phyloP scores from a whole-genome alignment of 1,284 basidiomycete species.

The Cryptococcus amylolentus region DNA sequence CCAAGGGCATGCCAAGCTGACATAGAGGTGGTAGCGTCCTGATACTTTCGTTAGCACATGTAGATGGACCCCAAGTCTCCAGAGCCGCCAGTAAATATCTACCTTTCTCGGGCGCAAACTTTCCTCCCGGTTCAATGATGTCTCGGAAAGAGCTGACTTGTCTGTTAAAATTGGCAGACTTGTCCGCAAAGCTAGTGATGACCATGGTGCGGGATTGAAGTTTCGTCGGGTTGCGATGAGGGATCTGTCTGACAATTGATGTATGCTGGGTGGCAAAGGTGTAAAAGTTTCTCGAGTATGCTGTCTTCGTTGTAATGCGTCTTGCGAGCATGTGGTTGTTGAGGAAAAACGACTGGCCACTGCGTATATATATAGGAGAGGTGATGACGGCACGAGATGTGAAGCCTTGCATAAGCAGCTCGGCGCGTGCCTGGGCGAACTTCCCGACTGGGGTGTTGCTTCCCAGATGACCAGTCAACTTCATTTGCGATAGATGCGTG shows the following conservation, averaged over 20 bases:
- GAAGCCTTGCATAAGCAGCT: no score
- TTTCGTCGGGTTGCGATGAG: background rate
- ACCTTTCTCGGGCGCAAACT: constrained; percentile 80
- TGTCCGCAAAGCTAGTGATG: constrained; percentile 62
- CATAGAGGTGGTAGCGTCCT: constrained; percentile 87
- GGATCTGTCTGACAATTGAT: no score
- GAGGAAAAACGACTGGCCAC: no score
- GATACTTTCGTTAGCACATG: background rate
- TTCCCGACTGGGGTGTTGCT: no score
- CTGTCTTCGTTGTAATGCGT: background rate
- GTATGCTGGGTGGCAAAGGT: no score
- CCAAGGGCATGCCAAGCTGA: constrained; percentile 81
- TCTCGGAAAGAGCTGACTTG: constrained; percentile 69
- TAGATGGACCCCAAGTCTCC: background rate
- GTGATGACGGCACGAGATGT: no score
- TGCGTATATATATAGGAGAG: no score
- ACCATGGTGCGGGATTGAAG: constrained; percentile 31
- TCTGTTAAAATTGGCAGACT: constrained; percentile 81
- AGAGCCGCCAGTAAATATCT: constrained; percentile 18
- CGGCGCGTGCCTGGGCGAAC: no score
- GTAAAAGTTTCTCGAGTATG: no score
- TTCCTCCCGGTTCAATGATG: constrained; percentile 65
- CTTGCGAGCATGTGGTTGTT: no score
- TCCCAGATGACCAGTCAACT: no score
- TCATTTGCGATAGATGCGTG: no score